Conservation (phyloP, 257 asterid genomes). For the Cordia subcordata region DNA sequence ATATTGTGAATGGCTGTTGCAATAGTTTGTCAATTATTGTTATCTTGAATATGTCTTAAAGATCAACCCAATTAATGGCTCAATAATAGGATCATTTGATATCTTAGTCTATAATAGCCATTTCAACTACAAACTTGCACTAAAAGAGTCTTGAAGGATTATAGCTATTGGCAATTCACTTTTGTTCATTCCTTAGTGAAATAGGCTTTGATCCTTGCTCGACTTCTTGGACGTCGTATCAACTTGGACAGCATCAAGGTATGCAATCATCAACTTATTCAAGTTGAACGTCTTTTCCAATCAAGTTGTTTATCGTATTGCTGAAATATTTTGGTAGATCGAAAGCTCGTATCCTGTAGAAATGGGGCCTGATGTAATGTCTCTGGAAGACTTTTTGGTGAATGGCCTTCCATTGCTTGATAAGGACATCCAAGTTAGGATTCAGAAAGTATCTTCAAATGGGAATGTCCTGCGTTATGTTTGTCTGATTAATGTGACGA, state of each 20-base stretch:
- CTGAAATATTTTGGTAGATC: slow-evolving; percentile 33
- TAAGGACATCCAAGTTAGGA: slow-evolving; percentile 49
- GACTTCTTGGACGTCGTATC: slow-evolving; percentile 79
- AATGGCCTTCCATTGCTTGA: slow-evolving; percentile 78
- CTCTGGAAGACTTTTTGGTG: slow-evolving; percentile 62
- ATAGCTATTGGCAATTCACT: neutral
- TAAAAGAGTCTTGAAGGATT: too few relatives aligned
- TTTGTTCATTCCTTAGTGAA: slow-evolving; percentile 8
- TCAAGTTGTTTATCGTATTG: neutral
- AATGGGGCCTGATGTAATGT: slow-evolving; percentile 76
- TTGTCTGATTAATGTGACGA: slow-evolving; percentile 66
- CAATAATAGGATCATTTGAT: too few relatives aligned
- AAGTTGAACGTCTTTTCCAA: neutral
- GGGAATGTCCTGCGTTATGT: slow-evolving; percentile 91
- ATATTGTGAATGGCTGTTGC: too few relatives aligned
- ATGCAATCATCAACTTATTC: slow-evolving; percentile 8
- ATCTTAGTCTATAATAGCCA: too few relatives aligned
- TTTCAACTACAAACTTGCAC: too few relatives aligned
- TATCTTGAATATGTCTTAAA: too few relatives aligned
- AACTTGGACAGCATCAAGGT: slow-evolving; percentile 73
- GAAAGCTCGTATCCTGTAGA: slow-evolving; percentile 88
- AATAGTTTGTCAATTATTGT: too few relatives aligned
- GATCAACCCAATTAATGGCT: too few relatives aligned
- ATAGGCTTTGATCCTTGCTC: slow-evolving; percentile 89
- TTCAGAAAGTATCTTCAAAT: slow-evolving; percentile 52